Base-by-base conservation (phyloP, 2,329 filamentous ascomycete species). In the Lasiodiplodia theobromae region DNA sequence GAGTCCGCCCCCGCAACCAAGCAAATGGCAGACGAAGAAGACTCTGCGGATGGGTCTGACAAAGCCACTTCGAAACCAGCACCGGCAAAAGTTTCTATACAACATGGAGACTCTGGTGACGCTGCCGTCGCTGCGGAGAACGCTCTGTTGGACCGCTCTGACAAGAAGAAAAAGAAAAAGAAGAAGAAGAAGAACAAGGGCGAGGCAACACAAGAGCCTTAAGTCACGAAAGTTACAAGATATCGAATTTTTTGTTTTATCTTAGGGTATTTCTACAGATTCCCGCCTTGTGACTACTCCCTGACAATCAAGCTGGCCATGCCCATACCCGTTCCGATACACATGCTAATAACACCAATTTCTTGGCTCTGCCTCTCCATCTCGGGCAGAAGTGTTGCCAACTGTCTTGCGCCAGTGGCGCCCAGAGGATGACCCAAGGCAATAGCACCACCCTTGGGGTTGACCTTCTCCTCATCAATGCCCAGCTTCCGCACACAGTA, bases 361-460 rank as follows among this genome's bases (percentile, higher is more conserved):
- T 95, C 86, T 69, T 91, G 86, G 0, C 89, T 87, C 67, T 85
- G 86, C 73, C 92, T 80, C 80, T 88, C 82, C 88, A 92, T 76
- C 83, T 91, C 85, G 80, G 87, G 77, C 82, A 97, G 77, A 83
- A 95, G 79, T 63, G 92, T 95, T 58, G 89, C 89, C 74, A 94
- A 81, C 86, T 97, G 91, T 72, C 94, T 85, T 37, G 92, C 93
- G 40, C 93, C 93, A 5, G 94, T 97, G 38, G 94, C 94, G 57
- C 95, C 94, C 1, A 97, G 86, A 6, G 94, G 94, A 79, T 97
- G 95, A 1, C 95, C 95, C 28, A 97, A 82, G n/a, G 95, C 94
- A 79, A 97, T 97, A 2, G 94, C 95, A 38, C 95, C 94, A 70
- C 95, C 95, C 74, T 96, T 94, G 0, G 93, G 93, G 81, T 98